A percentile compares a stretch with the other conserved stretches of the same genome.
Conservation (phyloP, 2,329 filamentous ascomycete genomes). For the Colletotrichum horii region DNA sequence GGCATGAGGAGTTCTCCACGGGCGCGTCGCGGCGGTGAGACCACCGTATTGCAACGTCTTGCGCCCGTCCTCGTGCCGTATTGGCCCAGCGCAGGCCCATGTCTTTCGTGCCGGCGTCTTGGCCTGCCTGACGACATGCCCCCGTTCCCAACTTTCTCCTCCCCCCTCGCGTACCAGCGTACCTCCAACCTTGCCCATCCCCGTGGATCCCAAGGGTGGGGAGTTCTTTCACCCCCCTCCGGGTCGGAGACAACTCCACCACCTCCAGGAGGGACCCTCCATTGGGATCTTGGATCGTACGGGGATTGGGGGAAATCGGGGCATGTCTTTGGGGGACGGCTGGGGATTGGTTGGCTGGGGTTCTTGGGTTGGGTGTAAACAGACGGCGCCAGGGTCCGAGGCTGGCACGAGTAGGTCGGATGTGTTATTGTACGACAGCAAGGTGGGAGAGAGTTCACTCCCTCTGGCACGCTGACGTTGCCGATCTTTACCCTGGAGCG, state of each 20-base stretch:
- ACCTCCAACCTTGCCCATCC: background rate
- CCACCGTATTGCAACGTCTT: background rate
- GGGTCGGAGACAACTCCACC: background rate
- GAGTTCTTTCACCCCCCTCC: background rate
- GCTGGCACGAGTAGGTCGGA: slow-evolving; percentile 10
- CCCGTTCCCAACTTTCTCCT: background rate
- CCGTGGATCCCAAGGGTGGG: slow-evolving; percentile 4
- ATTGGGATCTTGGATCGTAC: slow-evolving; percentile 20
- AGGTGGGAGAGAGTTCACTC: background rate
- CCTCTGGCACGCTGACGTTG: slow-evolving; percentile 5
- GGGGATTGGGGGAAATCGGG: slow-evolving; percentile 21
- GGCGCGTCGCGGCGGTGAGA: slow-evolving; percentile 15
- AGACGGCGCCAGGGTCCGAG: slow-evolving; percentile 10
- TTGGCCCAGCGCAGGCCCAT: background rate
- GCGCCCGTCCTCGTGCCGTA: slow-evolving; percentile 4
- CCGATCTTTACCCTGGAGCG: slow-evolving; percentile 13
- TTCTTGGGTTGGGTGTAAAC: slow-evolving; percentile 19
- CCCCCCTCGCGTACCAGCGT: background rate
- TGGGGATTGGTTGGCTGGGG: slow-evolving; percentile 15
- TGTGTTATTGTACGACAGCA: slow-evolving; percentile 3
- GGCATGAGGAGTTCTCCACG: slow-evolving; percentile 2
- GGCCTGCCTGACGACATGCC: slow-evolving; percentile 14
- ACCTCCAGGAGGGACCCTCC: slow-evolving; percentile 3
- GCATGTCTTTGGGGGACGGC: slow-evolving; percentile 3
- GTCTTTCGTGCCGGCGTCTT: background rate